Evolutionary conservation across 2,329 filamentous ascomycete species (phyloP), one percentile per base, ranked within the genome.

Genomic region (Cadophora luteo-olivacea): DNA sequence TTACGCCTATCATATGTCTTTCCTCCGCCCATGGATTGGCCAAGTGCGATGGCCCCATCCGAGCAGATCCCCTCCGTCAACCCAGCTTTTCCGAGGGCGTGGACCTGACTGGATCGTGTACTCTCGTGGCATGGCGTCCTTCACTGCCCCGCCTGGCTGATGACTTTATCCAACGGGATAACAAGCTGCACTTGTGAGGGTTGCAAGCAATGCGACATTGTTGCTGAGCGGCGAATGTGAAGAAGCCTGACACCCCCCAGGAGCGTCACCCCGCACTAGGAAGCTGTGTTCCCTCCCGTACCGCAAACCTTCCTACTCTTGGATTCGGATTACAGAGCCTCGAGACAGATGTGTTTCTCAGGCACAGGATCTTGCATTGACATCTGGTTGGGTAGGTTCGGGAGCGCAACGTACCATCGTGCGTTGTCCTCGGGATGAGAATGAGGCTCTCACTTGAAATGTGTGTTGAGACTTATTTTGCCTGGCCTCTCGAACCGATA

Each of bases 361-460:
- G 25, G 52, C 52, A 55, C 52, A 55, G 52, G 52, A 55, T 55
- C 29, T 16, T 29, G 11, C 25, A 33, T 55, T 29, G 25, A n/a
- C 3, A 0, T 29, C 52, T 55, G 25, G 52, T 55, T 33, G 52
- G 29, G 52, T 33, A 33, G 5, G 52, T 55, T 55, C 29, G 52
- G 29, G 41, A 16, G 14, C n/a, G 52, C 52, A n/a, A 33, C 29
- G 19, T 33, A 16, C 52, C 52, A 55, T 55, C 52, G 52, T 55
- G 52, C 52, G 52, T 33, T 55, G 52, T 55, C 52, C 29, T 32
- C 25, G 29, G 25, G 45, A 63, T 52, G 61, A 63, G 25, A 25
- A 38, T 52, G 61, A 63, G 61, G 61, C 61, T 63, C 29, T 63
- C 19, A 29, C n/a, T 4, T 38, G 45, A 33, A 22, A 6, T 51